phyloP scores from a whole-genome alignment of 2,329 filamentous ascomycete genomes.

The Xylaria multiplex region DNA sequence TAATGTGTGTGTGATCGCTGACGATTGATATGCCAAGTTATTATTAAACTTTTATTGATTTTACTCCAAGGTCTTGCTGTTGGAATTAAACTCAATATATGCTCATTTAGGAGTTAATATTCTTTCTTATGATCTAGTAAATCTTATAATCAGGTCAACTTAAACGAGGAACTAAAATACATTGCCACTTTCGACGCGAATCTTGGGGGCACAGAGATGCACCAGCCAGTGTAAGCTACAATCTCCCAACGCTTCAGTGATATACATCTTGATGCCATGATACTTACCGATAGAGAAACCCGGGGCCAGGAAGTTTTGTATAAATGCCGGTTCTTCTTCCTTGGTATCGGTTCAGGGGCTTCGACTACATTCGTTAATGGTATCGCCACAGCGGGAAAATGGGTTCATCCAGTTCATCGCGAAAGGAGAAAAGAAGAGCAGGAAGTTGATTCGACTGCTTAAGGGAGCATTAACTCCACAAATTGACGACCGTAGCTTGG shows the following conservation, averaged over 20 bases:
- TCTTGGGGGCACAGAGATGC: conserved; percentile 31
- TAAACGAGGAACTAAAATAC: conserved; percentile 26
- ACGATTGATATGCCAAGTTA: conserved; percentile 12
- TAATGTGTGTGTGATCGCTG: not conserved
- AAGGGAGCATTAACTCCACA: conserved; percentile 33
- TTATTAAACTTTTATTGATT: conserved; percentile 29
- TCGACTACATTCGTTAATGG: conserved; percentile 35
- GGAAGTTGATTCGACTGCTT: conserved; percentile 33
- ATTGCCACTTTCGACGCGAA: conserved; percentile 8
- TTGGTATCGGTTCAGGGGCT: conserved; percentile 31
- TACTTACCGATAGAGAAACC: conserved; percentile 33
- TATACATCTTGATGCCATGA: conserved; percentile 27
- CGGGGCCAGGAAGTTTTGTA: conserved; percentile 23
- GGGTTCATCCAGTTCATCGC: conserved; percentile 33
- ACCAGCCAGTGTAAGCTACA: conserved; percentile 14
- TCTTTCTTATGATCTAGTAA: conserved; percentile 33
- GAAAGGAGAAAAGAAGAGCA: conserved; percentile 31
- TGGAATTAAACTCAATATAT: conserved; percentile 33
- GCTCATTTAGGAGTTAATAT: conserved; percentile 29
- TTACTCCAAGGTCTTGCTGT: conserved; percentile 33
- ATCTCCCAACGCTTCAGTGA: conserved; percentile 22
- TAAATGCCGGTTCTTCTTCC: conserved; percentile 34
- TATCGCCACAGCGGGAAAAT: conserved; percentile 31
- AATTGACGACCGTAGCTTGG: conserved; percentile 26
- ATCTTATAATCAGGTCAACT: conserved; percentile 21